Conservation (phyloP, 1,139 yeast genomes). For the Diutina rugosa region DNA sequence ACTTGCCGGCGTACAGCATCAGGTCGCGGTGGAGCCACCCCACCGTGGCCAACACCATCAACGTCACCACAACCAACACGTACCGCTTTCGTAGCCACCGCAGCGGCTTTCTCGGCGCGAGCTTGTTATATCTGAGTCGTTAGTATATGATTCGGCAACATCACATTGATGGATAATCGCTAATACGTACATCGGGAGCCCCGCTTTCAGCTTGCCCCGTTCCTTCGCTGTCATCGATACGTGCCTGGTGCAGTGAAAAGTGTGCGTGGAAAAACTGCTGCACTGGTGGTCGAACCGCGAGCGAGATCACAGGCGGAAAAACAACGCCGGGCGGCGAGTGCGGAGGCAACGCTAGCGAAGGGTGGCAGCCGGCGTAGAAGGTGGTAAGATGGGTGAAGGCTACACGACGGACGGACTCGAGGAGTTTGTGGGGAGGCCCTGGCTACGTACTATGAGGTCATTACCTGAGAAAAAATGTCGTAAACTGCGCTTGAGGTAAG, state of each 20-base stretch:
- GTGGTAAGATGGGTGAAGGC: too few species aligned
- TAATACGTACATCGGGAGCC: slow-evolving; percentile 1
- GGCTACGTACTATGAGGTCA: too few species aligned
- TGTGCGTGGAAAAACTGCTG: background rate
- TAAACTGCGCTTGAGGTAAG: too few species aligned
- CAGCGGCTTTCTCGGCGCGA: background rate
- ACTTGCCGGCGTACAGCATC: background rate
- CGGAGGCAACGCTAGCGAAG: too few species aligned
- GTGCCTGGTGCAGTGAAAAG: background rate
- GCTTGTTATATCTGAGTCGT: background rate
- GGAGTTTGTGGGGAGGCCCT: too few species aligned
- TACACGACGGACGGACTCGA: too few species aligned
- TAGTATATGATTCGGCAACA: background rate
- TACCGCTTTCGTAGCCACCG: slow-evolving; percentile 1
- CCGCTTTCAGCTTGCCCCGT: background rate
- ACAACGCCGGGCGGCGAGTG: background rate
- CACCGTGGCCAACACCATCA: background rate
- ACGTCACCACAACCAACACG: background rate
- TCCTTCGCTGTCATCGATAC: background rate
- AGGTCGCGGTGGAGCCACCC: background rate
- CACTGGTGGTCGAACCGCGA: background rate
- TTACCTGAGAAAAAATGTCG: too few species aligned
- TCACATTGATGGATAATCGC: too few species aligned
- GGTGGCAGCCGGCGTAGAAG: too few species aligned
- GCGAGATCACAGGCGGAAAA: background rate